Conservation (phyloP, 2,329 filamentous ascomycete species). For the Neonectria hederae region DNA sequence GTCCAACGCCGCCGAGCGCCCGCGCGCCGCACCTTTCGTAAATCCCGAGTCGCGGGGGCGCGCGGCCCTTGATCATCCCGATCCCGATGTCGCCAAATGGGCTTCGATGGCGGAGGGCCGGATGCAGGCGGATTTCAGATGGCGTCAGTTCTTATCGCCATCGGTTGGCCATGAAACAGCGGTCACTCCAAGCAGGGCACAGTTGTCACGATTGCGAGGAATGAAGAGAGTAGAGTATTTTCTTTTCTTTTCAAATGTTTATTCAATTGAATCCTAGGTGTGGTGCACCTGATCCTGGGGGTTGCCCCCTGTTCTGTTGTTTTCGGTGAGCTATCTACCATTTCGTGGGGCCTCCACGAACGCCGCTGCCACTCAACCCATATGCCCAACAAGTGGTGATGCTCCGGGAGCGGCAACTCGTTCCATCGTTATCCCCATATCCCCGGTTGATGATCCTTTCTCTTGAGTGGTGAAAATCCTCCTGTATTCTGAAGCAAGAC, state of each 20-base stretch:
- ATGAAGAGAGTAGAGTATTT: background rate
- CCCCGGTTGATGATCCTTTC: conserved; percentile 26
- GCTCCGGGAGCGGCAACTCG: conserved; percentile 35
- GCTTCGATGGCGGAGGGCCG: background rate
- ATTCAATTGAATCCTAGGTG: conserved; percentile 24
- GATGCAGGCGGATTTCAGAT: background rate
- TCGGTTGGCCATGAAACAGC: conserved; percentile 4
- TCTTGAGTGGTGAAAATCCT: conserved; percentile 37
- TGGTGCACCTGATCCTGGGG: conserved; percentile 12
- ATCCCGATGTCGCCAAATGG: background rate
- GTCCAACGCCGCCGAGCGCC: background rate
- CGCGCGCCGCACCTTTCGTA: background rate
- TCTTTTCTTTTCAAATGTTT: conserved; percentile 33
- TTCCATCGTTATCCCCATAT: conserved; percentile 29
- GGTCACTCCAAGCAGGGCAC: conserved; percentile 25
- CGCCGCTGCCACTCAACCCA: conserved; percentile 39
- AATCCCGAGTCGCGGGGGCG: background rate
- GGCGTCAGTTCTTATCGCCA: conserved; percentile 2
- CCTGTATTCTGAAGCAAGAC: conserved; percentile 18
- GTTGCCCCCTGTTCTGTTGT: conserved; percentile 25
- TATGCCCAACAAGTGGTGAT: conserved; percentile 24
- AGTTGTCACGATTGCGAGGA: conserved; percentile 17
- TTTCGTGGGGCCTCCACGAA: conserved; percentile 16
- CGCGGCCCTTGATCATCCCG: background rate
- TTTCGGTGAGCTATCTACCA: conserved; percentile 39